Conservation (phyloP, 116 monocot species). For the Dioscorea cayenensis region DNA sequence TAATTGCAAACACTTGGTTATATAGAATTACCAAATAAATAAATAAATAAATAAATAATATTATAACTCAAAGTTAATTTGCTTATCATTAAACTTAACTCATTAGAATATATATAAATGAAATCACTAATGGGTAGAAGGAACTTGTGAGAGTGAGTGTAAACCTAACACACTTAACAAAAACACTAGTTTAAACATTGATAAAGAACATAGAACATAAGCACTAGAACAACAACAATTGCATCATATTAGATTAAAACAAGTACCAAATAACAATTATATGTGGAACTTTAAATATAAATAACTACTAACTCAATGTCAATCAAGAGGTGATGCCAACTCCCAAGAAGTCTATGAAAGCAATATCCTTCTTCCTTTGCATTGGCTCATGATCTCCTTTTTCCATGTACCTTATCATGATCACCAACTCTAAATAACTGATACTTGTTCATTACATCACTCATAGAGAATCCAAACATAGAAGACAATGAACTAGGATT, state of each 20-base stretch:
- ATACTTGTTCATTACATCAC: background rate
- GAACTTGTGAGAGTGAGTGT: too few relatives aligned
- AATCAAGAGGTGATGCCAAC: slow-evolving; percentile 32
- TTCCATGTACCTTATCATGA: background rate
- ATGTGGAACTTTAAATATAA: background rate
- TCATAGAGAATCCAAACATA: background rate
- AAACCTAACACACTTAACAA: background rate
- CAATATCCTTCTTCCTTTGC: slow-evolving; percentile 19
- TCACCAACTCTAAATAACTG: background rate
- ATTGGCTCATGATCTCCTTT: slow-evolving; percentile 16
- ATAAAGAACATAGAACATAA: background rate
- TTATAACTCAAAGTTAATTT: too few relatives aligned
- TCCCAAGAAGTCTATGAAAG: slow-evolving; percentile 71
- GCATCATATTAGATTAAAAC: too few relatives aligned
- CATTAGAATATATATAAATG: too few relatives aligned
- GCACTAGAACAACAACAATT: background rate
- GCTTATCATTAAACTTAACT: too few relatives aligned
- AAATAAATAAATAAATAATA: too few relatives aligned
- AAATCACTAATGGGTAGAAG: too few relatives aligned
- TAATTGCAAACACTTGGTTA: too few relatives aligned
- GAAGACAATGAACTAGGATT: background rate
- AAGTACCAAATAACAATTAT: too few relatives aligned
- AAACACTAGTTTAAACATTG: background rate
- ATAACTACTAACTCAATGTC: background rate
- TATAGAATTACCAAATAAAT: too few relatives aligned